Evolutionary conservation across 345 rosid genomes (phyloP).

Genomic region (Pistacia integerrima): DNA sequence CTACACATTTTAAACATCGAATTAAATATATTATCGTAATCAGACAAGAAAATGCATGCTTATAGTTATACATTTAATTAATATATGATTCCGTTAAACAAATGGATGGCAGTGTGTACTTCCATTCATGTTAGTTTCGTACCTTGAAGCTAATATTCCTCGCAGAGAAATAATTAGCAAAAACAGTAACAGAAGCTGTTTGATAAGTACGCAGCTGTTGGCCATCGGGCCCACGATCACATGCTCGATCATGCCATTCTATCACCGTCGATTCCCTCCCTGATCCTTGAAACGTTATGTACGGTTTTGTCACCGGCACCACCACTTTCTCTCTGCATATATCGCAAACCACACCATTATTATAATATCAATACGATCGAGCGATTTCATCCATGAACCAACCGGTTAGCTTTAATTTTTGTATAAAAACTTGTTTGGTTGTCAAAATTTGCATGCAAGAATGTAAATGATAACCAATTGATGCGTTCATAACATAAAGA

Average conservation of each 20-base stretch:
- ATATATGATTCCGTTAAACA: no score
- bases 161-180: slow-evolving; percentile 82
- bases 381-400: background rate
- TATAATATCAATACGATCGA: background rate
- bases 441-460: background rate
- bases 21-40: no score
- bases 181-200: slow-evolving; percentile 89
- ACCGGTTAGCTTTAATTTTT: background rate
- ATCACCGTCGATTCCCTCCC: slow-evolving; percentile 80
- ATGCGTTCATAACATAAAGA: background rate
- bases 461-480: background rate
- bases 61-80: no score
- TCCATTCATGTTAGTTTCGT: background rate
- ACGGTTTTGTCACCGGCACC: slow-evolving; percentile 83
- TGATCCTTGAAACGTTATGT: slow-evolving; percentile 81
- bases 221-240: slow-evolving; percentile 81
- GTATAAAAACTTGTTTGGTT: no score
- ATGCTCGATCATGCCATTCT: slow-evolving; percentile 97
- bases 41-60: no score
- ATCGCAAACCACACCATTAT: background rate
- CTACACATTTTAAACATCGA: slow-evolving; percentile 27
- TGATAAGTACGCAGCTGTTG: slow-evolving; percentile 90
- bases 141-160: slow-evolving; percentile 95
- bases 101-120: background rate
- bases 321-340: slow-evolving; percentile 80